Base-by-base conservation (phyloP, 139 green algal species). In the Pleodorina starrii region DNA sequence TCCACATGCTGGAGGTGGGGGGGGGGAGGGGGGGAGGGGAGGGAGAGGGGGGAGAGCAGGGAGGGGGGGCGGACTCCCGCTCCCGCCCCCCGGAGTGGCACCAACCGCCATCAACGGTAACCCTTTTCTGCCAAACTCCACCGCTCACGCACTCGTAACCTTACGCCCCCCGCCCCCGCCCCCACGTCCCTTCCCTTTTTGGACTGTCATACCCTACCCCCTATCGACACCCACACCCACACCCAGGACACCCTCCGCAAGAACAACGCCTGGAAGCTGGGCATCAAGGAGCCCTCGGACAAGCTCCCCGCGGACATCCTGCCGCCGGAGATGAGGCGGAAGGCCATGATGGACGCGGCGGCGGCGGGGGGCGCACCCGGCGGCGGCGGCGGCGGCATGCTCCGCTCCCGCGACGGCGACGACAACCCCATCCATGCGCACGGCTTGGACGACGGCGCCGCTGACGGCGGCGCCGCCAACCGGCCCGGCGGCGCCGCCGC, bases 1-100 rank as follows among this genome's bases (percentile, higher is more conserved):
- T 96, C 44, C 93, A 95, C 73, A 40, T 89, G 19, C 76, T 96
- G 36, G 92, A 96, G 66, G 91, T 87, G 60, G 9, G 44, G 14
- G n/a, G 69, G 74, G 46, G 74, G 36, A 48, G 46, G 21, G 76
- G n/a, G 48, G 3, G 6, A 35, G 44, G 75, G n/a, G n/a, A 69
- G n/a, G 76, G 76, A 32, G 32, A 43, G n/a, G 3, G 48, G n/a
- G 32, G 23, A 29, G n/a, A 25, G n/a, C 63, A 27, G n/a, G 63
- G 29, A n/a, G n/a, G n/a, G n/a, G n/a, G n/a, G n/a, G n/a, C n/a
- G n/a, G n/a, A n/a, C n/a, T n/a, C n/a, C n/a, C n/a, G n/a, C n/a
- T n/a, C n/a, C n/a, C n/a, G n/a, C n/a, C n/a, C n/a, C n/a, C n/a
- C n/a, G n/a, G n/a, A n/a, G n/a, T n/a, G n/a, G n/a, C n/a, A n/a